Evolutionary conservation across 495 filamentous ascomycete genomes (phyloP).

Genomic region (Penicillium atrosanguineum): DNA sequence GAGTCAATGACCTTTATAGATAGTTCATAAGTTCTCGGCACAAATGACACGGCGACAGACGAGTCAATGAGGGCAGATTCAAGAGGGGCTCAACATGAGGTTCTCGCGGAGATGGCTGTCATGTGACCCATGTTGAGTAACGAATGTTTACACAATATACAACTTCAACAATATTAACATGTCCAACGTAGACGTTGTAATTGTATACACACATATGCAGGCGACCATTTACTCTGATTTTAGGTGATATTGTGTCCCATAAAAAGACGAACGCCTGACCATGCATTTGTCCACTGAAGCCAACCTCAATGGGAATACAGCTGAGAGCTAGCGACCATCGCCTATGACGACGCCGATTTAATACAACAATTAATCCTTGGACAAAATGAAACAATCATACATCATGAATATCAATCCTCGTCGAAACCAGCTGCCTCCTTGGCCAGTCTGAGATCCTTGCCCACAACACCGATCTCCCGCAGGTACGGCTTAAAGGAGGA

Average conservation of each 20-base stretch:
- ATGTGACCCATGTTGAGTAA: constrained; percentile 13
- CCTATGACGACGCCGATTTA: constrained; percentile 5
- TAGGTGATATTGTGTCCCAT: background rate
- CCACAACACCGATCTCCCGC: constrained; percentile 59
- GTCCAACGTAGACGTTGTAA: background rate
- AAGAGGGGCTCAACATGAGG: constrained; percentile 6
- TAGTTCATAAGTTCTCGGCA: background rate
- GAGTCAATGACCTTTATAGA: background rate
- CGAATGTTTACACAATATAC: background rate
- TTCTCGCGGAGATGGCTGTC: constrained; percentile 8
- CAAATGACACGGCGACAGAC: background rate
- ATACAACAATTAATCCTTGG: constrained; percentile 10
- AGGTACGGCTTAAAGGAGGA: constrained; percentile 68
- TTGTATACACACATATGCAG: background rate
- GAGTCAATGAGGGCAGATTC: background rate
- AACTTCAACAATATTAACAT: background rate
- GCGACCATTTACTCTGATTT: background rate
- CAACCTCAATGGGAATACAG: constrained; percentile 11
- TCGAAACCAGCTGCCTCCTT: constrained; percentile 55
- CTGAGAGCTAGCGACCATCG: constrained; percentile 10
- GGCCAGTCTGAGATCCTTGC: constrained; percentile 66
- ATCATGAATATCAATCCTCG: constrained; percentile 23
- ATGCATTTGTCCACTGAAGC: constrained; percentile 29
- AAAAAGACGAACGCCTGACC: constrained; percentile 23
- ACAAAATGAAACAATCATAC: constrained; percentile 7